Conservation (phyloP, 164 flowering plant species). For the Vitis labrusca region DNA sequence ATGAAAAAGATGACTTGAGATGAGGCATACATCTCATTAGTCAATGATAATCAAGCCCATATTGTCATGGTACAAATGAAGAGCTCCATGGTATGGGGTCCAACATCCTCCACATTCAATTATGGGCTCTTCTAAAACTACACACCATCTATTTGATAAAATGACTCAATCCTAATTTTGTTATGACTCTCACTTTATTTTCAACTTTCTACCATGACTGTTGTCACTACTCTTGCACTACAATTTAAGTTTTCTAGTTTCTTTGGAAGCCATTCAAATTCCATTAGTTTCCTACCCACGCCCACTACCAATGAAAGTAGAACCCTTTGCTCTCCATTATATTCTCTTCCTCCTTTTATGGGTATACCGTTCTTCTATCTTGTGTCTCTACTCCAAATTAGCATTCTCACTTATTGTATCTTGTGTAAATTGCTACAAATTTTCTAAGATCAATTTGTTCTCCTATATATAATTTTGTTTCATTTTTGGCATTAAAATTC, state of each 20-base stretch:
- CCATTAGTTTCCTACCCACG: constrained; percentile 20
- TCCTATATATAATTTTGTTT: not conserved
- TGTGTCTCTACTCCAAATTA: too few relatives aligned
- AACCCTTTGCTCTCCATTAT: not conserved
- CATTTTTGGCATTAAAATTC: not conserved
- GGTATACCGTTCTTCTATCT: not conserved
- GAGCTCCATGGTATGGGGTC: too few relatives aligned
- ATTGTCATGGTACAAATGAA: too few relatives aligned
- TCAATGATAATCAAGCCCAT: too few relatives aligned
- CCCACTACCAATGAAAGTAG: constrained; percentile 15
- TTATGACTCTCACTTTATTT: not conserved
- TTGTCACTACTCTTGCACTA: constrained; percentile 19
- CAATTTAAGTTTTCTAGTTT: constrained; percentile 29
- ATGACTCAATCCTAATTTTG: constrained; percentile 6
- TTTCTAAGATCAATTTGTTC: not conserved
- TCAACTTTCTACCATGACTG: constrained; percentile 13
- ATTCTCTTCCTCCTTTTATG: not conserved
- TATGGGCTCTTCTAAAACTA: not conserved
- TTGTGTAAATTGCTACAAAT: constrained; percentile 19
- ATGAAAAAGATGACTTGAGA: too few relatives aligned
- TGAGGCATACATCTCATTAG: too few relatives aligned
- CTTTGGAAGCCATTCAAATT: constrained; percentile 23
- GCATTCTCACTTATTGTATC: too few relatives aligned
- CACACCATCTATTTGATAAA: constrained; percentile 19
- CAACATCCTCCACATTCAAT: too few relatives aligned